Base-by-base conservation (phyloP, 2,329 filamentous ascomycete species). In the Rhynchosporium secalis region DNA sequence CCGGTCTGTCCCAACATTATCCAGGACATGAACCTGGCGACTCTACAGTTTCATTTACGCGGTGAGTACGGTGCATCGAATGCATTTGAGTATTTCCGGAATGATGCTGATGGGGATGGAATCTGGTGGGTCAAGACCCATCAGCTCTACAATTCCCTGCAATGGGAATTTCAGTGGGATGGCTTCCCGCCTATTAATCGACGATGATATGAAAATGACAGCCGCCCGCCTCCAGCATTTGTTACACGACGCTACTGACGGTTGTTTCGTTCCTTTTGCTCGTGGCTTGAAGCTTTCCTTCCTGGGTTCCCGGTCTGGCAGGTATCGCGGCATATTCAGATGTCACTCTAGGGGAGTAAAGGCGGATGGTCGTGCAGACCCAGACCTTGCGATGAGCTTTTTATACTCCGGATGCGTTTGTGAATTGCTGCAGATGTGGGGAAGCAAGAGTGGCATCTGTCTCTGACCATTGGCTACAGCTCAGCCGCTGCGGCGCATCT, bases 381-480 rank as follows among this genome's bases (percentile, higher is more conserved):
- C 49, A 52, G 49, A 33, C 33, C 36, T 5, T 15, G 8, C 41
- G 49, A 52, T 33, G 9, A 38, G 10, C 49, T 38, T 52, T 52
- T n/a, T 26, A 38, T 38, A 33, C 33, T 51, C 41, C 48, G 40
- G 43, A 29, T 36, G 29, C 15, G 49, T 52, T 38, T 38, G 49
- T 33, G 33, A 52, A 52, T n/a, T 52, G 49, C 49, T 52, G 49
- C 31, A 52, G 49, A 38, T 31, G 49, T 52, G 49, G 49, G 26
- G 33, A 52, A 33, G 31, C 31, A 52, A 52, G 49, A 26, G 15
- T 26, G n/a, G 49, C 49, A 52, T 52, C 49, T 33, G 20, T 48
- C 58, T 47, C 62, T 56, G 43, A 58, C 62, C n/a, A 68, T 67
- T 66, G 66, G 66, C 60, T 56, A 55, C 40, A 62, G 62, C 67